Evolutionary conservation across 2,329 filamentous ascomycete species (phyloP).

Genomic region (Sphaerulina vaccinii): DNA sequence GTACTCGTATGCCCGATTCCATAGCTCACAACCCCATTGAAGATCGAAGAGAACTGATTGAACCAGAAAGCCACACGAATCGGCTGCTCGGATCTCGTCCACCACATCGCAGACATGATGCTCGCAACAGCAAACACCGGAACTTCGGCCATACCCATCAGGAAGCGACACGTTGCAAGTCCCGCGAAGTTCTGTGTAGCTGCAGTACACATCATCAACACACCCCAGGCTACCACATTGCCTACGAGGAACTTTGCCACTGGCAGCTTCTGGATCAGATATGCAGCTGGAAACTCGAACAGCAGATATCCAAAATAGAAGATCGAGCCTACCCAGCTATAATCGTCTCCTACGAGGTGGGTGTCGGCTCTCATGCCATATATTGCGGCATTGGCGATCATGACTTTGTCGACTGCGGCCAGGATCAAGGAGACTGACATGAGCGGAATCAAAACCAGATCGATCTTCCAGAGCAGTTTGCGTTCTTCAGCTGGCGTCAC

Average conservation of each 20-base stretch:
- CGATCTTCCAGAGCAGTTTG: constrained; percentile 10
- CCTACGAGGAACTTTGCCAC: constrained; percentile 42
- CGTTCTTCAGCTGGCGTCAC: constrained; percentile 25
- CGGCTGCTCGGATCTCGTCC: constrained; percentile 21
- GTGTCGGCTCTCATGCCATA: constrained; percentile 43
- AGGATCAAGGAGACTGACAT: constrained; percentile 13
- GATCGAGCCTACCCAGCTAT: constrained; percentile 51
- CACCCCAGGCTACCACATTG: constrained; percentile 9
- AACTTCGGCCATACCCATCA: constrained; percentile 17
- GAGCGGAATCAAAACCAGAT: constrained; percentile 12
- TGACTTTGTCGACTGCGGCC: constrained; percentile 16
- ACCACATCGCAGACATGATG: constrained; percentile 37
- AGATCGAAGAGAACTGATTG: constrained; percentile 50
- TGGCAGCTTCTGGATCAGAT: constrained; percentile 44
- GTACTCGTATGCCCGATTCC: constrained; percentile 34
- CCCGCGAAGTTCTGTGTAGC: constrained; percentile 22
- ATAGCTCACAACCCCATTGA: constrained; percentile 15
- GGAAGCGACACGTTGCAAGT: constrained; percentile 45
- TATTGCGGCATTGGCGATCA: constrained; percentile 15
- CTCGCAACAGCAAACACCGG: constrained; percentile 49
- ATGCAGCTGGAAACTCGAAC: constrained; percentile 45
- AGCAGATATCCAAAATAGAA: constrained; percentile 52
- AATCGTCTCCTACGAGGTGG: constrained; percentile 49
- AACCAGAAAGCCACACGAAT: constrained; percentile 38
- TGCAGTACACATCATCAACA: constrained; percentile 12